Percentiles rank a stretch among this genome's conserved stretches.
Conservation (phyloP, 2,329 filamentous ascomycete genomes). For the Talaromyces pinophilus region DNA sequence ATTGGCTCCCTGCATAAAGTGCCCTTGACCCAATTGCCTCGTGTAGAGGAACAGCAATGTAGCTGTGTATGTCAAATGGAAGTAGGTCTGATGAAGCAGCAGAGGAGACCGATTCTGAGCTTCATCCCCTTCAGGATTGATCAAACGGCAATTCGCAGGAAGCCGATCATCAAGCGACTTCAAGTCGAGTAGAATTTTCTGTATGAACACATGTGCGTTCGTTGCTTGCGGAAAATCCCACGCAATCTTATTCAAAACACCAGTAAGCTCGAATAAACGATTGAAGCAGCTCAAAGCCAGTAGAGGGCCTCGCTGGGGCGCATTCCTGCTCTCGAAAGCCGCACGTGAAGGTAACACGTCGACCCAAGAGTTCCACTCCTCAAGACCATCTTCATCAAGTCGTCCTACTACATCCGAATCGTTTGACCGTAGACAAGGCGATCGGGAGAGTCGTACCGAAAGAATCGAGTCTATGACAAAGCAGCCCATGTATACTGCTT, state of each 20-base stretch:
- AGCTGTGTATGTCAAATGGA: slow-evolving; percentile 40
- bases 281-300: slow-evolving; percentile 58
- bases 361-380: slow-evolving; percentile 74
- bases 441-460: slow-evolving; percentile 49
- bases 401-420: slow-evolving; percentile 52
- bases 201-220: slow-evolving; percentile 34
- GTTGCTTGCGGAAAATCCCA: slow-evolving; percentile 34
- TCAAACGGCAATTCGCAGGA: slow-evolving; percentile 40
- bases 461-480: slow-evolving; percentile 57
- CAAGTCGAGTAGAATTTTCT: slow-evolving; percentile 40
- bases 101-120: slow-evolving; percentile 40
- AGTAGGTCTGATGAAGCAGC: slow-evolving; percentile 44
- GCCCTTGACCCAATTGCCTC: slow-evolving; percentile 36
- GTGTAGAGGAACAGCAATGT: slow-evolving; percentile 41
- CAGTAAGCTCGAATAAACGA: slow-evolving; percentile 46
- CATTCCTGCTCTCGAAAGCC: slow-evolving; percentile 30
- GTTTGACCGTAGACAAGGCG: slow-evolving; percentile 49
- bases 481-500: slow-evolving; percentile 54
- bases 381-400: slow-evolving; percentile 65
- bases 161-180: slow-evolving; percentile 41
- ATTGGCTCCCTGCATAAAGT: slow-evolving; percentile 34
- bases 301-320: slow-evolving; percentile 43
- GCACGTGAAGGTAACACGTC: slow-evolving; percentile 47
- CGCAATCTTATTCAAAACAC: slow-evolving; percentile 39
- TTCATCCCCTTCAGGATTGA: slow-evolving; percentile 40